A percentile compares a stretch with the other conserved stretches of the same genome.
Evolutionary conservation across 2,329 filamentous ascomycete species (phyloP).

Genomic region (Colletotrichum australisinense): DNA sequence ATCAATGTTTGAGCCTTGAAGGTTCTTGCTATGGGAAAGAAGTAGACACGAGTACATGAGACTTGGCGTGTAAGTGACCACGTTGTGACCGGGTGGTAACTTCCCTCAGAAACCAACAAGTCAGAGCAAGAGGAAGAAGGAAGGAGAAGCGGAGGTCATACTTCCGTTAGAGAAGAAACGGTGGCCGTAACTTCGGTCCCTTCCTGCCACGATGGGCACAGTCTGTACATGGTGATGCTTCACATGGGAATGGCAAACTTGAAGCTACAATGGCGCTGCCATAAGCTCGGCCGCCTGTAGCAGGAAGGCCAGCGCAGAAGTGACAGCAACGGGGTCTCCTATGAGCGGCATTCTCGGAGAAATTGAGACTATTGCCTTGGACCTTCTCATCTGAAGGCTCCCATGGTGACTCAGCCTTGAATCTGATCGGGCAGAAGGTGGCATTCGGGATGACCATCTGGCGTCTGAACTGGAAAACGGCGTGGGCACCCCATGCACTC

Average conservation of each 20-base stretch:
- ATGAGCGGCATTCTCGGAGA: not conserved
- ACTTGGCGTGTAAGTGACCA: not conserved
- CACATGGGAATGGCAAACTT: not conserved
- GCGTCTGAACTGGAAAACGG: not conserved
- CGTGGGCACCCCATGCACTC: too few species aligned
- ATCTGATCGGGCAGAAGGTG: not conserved
- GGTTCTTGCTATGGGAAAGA: not conserved
- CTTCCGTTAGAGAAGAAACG: too few species aligned
- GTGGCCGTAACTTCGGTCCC: not conserved
- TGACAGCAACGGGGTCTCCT: not conserved
- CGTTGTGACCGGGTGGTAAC: not conserved
- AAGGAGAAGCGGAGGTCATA: not conserved
- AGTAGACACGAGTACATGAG: not conserved
- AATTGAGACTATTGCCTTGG: not conserved
- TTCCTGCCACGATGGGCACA: not conserved
- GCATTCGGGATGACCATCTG: not conserved
- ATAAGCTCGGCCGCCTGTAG: not conserved
- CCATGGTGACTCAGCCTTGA: not conserved
- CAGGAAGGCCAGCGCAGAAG: not conserved
- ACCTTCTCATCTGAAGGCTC: not conserved
- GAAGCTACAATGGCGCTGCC: not conserved
- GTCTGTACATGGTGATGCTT: not conserved
- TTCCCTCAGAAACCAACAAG: not conserved
- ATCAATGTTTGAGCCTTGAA: not conserved
- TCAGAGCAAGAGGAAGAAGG: not conserved